These are phyloP conservation scores for Keithomyces neogunnii DNA, from an alignment of 2,329 filamentous ascomycete species.

Conservation along the genomic window DNA sequence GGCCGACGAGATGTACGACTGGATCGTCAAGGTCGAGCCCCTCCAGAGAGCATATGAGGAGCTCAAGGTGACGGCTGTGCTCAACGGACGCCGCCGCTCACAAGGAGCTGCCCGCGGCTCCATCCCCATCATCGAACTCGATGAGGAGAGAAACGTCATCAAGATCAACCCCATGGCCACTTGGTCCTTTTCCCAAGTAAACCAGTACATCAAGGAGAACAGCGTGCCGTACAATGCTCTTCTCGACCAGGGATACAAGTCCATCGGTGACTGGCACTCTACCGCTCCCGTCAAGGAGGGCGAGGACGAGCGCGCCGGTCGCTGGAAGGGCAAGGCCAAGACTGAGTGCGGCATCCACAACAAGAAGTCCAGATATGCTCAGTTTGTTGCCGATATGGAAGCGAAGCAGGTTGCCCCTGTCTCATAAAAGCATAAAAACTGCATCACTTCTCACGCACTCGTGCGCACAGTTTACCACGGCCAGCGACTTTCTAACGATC, in stretches of 20 bases:
- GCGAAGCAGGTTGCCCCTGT: constrained; percentile 44
- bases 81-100: constrained; percentile 84
- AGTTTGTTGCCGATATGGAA: constrained; percentile 70
- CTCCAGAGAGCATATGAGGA: constrained; percentile 85
- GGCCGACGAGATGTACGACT: constrained; percentile 88
- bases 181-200: constrained; percentile 87
- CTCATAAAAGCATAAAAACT: constrained; percentile 7
- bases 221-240: constrained; percentile 90
- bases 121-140: constrained; percentile 85
- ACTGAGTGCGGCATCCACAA: constrained; percentile 99
- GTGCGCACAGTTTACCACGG: not conserved
- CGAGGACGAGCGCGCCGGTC: constrained; percentile 90
- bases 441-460: not conserved
- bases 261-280: constrained; percentile 95
- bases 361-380: constrained; percentile 86
- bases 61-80: constrained; percentile 77
- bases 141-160: constrained; percentile 78
- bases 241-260: constrained; percentile 93
- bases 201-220: constrained; percentile 77
- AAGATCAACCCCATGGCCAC: constrained; percentile 97
- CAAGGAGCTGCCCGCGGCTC: constrained; percentile 89
- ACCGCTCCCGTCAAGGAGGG: constrained; percentile 82
- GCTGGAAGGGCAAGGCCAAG: constrained; percentile 95
- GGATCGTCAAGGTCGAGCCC: constrained; percentile 94
- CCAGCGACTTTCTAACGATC: not conserved